These are phyloP conservation scores for Nothopassalora personata DNA, from an alignment of 2,329 filamentous ascomycete species.

Conservation along the genomic window DNA sequence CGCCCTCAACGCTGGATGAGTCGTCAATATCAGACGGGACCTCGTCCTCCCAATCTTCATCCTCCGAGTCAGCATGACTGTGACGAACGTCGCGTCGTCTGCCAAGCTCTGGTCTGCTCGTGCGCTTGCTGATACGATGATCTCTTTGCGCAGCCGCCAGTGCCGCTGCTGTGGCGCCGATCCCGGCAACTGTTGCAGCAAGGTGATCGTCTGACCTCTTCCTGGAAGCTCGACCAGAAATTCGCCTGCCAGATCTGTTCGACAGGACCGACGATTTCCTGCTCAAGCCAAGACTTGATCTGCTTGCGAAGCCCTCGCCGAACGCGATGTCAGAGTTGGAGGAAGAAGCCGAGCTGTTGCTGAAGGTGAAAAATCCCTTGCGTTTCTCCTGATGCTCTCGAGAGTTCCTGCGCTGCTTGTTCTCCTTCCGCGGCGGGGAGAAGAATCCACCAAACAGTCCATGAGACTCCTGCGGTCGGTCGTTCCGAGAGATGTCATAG, in stretches of 20 bases:
- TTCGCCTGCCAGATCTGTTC: conserved; percentile 8
- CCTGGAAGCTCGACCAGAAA: conserved; percentile 24
- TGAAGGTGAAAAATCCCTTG: background rate
- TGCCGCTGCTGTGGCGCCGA: conserved; percentile 47
- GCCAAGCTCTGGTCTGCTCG: conserved; percentile 25
- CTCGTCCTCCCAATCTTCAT: conserved; percentile 55
- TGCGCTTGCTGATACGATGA: conserved; percentile 23
- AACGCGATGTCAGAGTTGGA: conserved; percentile 37
- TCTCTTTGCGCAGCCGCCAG: conserved; percentile 40
- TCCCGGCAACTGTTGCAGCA: conserved; percentile 42
- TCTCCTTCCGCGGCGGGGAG: conserved; percentile 31
- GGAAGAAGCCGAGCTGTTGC: conserved; percentile 11
- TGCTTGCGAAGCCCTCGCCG: conserved; percentile 33
- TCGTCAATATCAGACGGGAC: conserved; percentile 49
- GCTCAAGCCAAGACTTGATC: conserved; percentile 14
- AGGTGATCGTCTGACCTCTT: conserved; percentile 43
- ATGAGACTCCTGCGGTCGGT: conserved; percentile 16
- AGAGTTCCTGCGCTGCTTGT: conserved; percentile 27
- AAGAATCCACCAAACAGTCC: conserved; percentile 30
- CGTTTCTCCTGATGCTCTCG: background rate
- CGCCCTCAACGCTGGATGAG: conserved; percentile 51
- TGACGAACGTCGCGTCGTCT: conserved; percentile 16
- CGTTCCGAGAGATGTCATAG: conserved; percentile 10
- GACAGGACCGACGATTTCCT: conserved; percentile 20
- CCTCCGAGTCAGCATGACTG: conserved; percentile 34